phyloP scores from a whole-genome alignment of 1,284 basidiomycete species.

The Cutaneotrichosporon sp. region DNA sequence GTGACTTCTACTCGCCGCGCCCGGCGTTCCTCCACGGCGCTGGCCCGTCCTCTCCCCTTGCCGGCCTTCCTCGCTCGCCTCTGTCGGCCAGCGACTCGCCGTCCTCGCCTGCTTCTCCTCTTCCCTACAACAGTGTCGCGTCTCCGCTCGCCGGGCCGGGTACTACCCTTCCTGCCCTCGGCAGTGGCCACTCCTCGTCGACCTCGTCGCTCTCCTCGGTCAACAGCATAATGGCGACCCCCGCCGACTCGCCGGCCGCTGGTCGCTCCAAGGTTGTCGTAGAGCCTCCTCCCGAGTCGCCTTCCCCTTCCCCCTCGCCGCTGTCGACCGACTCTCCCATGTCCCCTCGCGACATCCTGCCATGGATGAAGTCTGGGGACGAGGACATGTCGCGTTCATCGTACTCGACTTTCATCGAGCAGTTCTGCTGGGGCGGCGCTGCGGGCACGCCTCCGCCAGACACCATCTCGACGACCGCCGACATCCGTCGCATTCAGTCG shows the following conservation, averaged over 20 bases:
- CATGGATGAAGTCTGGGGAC: slow-evolving; percentile 25
- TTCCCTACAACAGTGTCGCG: slow-evolving; percentile 16
- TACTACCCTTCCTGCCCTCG: slow-evolving; percentile 11
- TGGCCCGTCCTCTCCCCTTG: slow-evolving; percentile 7
- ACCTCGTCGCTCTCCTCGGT: slow-evolving; percentile 17
- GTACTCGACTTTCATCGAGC: slow-evolving; percentile 52
- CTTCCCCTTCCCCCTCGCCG: slow-evolving; percentile 35
- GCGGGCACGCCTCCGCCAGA: slow-evolving; percentile 16
- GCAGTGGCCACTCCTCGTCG: slow-evolving; percentile 17
- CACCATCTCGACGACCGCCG: slow-evolving; percentile 17
- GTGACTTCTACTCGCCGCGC: slow-evolving; percentile 49
- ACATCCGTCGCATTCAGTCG: slow-evolving; percentile 28
- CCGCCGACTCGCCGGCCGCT: slow-evolving; percentile 22
- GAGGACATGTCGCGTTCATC: slow-evolving; percentile 36
- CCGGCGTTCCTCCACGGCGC: slow-evolving; percentile 26
- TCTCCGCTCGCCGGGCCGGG: slow-evolving; percentile 10
- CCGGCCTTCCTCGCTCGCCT: slow-evolving; percentile 15
- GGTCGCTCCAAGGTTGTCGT: slow-evolving; percentile 5
- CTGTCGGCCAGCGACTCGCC: slow-evolving; percentile 5
- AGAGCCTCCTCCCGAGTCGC: slow-evolving; percentile 25
- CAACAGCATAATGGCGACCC: slow-evolving; percentile 13
- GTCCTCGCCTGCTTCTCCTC: slow-evolving; percentile 15
- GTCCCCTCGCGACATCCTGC: slow-evolving; percentile 41
- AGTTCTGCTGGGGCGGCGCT: slow-evolving; percentile 37
- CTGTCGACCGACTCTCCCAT: slow-evolving; percentile 23